phyloP scores from a whole-genome alignment of 768 basidiomycete species.

The Mycena epipterygia region DNA sequence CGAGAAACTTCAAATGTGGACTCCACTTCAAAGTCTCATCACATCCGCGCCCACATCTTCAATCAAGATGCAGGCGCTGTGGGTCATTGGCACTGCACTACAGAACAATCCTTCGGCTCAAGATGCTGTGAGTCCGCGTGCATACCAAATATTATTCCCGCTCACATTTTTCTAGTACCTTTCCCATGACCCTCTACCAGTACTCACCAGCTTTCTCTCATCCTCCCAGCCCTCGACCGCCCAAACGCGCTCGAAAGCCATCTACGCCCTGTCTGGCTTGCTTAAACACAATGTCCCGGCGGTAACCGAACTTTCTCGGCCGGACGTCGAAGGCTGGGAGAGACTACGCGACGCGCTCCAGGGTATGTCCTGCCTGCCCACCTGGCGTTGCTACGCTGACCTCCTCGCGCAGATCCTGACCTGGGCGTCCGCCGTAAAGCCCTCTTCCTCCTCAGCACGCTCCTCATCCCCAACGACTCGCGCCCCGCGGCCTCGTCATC shows the following conservation, averaged over 20 bases:
- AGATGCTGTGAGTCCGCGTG: constrained; percentile 66
- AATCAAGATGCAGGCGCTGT: constrained; percentile 78
- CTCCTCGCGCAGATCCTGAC: constrained; percentile 74
- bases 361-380: constrained; percentile 55
- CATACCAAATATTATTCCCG: background rate
- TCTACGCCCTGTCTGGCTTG: constrained; percentile 85
- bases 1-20: constrained; percentile 83
- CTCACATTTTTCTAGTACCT: constrained; percentile 63
- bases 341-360: constrained; percentile 70
- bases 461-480: constrained; percentile 66
- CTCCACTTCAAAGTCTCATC: constrained; percentile 76
- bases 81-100: constrained; percentile 91
- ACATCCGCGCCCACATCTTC: constrained; percentile 66
- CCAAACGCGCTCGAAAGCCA: constrained; percentile 79
- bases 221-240: constrained; percentile 63
- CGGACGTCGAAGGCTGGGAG: constrained; percentile 72
- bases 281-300: constrained; percentile 84
- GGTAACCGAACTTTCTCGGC: constrained; percentile 62
- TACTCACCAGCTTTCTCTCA: constrained; percentile 72
- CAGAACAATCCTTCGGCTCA: constrained; percentile 94
- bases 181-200: constrained; percentile 73
- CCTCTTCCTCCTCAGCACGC: constrained; percentile 79
- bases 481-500: constrained; percentile 39
- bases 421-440: constrained; percentile 83
- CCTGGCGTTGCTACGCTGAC: background rate